Percentiles rank a stretch among this genome's conserved stretches.
phyloP scores from a whole-genome alignment of 192 early-diverging fungal species.

The Fimicolochytrium jonesii region DNA sequence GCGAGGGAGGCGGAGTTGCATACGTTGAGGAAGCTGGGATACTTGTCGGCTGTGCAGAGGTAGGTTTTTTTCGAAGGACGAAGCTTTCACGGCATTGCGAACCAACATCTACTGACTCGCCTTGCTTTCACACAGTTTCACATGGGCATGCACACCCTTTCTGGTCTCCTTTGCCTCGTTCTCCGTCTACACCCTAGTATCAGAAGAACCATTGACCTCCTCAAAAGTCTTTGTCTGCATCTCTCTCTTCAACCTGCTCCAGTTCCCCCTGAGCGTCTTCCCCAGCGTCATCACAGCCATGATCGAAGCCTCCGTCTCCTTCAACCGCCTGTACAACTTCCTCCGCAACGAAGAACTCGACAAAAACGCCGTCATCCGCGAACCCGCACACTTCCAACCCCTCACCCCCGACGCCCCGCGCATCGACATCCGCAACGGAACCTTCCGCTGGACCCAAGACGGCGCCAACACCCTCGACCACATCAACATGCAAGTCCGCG shows the following conservation, averaged over 20 bases:
- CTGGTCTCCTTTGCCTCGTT: constrained; percentile 84
- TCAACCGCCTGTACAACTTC: constrained; percentile 76
- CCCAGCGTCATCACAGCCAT: constrained; percentile 74
- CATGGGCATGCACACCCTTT: constrained; percentile 82
- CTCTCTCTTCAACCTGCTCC: constrained; percentile 86
- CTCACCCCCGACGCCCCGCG: constrained; percentile 17
- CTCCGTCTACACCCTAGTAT: constrained; percentile 64
- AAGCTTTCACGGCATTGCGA: no score
- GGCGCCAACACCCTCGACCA: constrained; percentile 32
- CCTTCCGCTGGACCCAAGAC: constrained; percentile 44
- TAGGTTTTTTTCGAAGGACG: background rate
- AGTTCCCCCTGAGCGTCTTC: constrained; percentile 81
- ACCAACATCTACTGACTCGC: background rate
- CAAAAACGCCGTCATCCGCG: constrained; percentile 51
- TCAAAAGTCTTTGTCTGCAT: constrained; percentile 78
- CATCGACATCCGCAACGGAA: constrained; percentile 34
- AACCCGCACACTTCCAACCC: constrained; percentile 27
- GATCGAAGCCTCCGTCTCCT: constrained; percentile 79
- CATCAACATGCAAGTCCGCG: constrained; percentile 53
- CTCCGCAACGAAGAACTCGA: constrained; percentile 81
- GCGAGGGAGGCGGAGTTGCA: constrained; percentile 74
- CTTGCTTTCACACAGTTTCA: constrained; percentile 42
- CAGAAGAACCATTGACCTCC: constrained; percentile 56
- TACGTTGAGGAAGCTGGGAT: constrained; percentile 71
- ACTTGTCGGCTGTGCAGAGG: constrained; percentile 61